These are phyloP conservation scores for Auricularia auricula-judae DNA, from an alignment of 768 basidiomycete species.

Conservation along the genomic window DNA sequence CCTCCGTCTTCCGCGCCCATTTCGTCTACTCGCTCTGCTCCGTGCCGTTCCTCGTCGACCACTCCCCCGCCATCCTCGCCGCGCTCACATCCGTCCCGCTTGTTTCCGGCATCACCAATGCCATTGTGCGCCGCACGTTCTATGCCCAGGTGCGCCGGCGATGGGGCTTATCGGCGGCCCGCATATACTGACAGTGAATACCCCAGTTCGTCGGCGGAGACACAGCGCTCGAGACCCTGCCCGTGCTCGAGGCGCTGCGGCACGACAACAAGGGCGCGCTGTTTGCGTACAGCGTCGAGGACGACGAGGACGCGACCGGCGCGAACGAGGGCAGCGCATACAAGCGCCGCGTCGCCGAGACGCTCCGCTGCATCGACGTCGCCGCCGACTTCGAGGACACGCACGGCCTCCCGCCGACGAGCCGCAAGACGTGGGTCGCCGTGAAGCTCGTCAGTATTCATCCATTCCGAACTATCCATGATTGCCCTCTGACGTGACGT, in stretches of 20 bases:
- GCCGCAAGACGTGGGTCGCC: conserved; percentile 70
- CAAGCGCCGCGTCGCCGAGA: conserved; percentile 63
- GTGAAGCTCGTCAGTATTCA: conserved; percentile 56
- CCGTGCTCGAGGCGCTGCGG: conserved; percentile 53
- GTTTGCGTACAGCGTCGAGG: conserved; percentile 81
- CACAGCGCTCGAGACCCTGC: conserved; percentile 54
- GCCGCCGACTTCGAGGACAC: conserved; percentile 71
- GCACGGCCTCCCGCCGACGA: conserved; percentile 15
- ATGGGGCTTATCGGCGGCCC: neutral
- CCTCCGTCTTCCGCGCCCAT: conserved; percentile 55
- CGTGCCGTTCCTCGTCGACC: conserved; percentile 63
- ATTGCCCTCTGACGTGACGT: neutral
- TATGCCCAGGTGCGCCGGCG: conserved; percentile 54
- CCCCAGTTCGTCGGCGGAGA: conserved; percentile 83
- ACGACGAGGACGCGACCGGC: conserved; percentile 38
- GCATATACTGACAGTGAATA: too few relatives aligned
- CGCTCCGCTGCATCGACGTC: conserved; percentile 63
- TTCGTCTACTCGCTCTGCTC: conserved; percentile 76
- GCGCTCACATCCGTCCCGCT: conserved; percentile 46
- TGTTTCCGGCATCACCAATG: conserved; percentile 52
- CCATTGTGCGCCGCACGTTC: conserved; percentile 67
- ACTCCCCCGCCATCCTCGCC: conserved; percentile 55
- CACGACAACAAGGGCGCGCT: conserved; percentile 61
- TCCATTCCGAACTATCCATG: neutral
- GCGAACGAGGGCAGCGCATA: conserved; percentile 27